Percentiles rank a stretch among this genome's conserved stretches.
Conservation (phyloP, 768 basidiomycete genomes). For the Gyrodon lividus region DNA sequence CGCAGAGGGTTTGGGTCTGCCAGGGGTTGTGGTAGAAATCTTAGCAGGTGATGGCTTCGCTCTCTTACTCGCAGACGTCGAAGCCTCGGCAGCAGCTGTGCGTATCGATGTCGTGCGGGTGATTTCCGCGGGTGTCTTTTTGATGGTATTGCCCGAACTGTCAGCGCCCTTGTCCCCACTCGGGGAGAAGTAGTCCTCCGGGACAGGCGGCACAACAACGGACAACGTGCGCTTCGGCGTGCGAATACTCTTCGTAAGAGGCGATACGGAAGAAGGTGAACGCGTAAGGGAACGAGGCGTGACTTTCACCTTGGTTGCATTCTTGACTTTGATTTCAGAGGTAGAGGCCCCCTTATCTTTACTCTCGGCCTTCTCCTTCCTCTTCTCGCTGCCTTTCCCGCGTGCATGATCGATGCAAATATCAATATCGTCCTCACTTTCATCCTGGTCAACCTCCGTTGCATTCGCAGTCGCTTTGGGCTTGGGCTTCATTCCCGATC, state of each 20-base stretch:
- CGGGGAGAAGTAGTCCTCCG: slow-evolving; percentile 27
- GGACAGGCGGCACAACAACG: slow-evolving; percentile 29
- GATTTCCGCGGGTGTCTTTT: slow-evolving; percentile 2
- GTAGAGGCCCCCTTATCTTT: neutral
- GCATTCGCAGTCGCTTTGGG: slow-evolving; percentile 11
- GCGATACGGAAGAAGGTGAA: slow-evolving; percentile 8
- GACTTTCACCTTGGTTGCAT: neutral
- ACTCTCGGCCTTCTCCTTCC: neutral
- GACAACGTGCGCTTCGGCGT: slow-evolving; percentile 24
- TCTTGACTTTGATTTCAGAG: neutral
- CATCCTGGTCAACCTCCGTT: neutral
- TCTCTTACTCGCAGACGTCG: slow-evolving; percentile 18
- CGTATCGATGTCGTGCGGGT: slow-evolving; percentile 19
- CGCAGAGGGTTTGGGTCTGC: slow-evolving; percentile 1
- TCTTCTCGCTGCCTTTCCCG: neutral
- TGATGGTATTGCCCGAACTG: neutral
- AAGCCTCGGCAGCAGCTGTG: slow-evolving; percentile 23
- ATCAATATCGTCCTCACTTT: slow-evolving; percentile 1
- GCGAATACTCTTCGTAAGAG: neutral
- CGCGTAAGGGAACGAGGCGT: slow-evolving; percentile 6
- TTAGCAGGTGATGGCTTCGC: slow-evolving; percentile 17
- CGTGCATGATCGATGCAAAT: slow-evolving; percentile 1
- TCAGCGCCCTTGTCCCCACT: neutral
- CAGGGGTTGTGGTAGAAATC: slow-evolving; percentile 1
- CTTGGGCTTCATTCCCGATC: slow-evolving; percentile 27